A percentile compares a stretch with the other conserved stretches of the same genome.
These are phyloP conservation scores for Podila horticola DNA, from an alignment of 192 early-diverging fungal species.

Conservation along the genomic window DNA sequence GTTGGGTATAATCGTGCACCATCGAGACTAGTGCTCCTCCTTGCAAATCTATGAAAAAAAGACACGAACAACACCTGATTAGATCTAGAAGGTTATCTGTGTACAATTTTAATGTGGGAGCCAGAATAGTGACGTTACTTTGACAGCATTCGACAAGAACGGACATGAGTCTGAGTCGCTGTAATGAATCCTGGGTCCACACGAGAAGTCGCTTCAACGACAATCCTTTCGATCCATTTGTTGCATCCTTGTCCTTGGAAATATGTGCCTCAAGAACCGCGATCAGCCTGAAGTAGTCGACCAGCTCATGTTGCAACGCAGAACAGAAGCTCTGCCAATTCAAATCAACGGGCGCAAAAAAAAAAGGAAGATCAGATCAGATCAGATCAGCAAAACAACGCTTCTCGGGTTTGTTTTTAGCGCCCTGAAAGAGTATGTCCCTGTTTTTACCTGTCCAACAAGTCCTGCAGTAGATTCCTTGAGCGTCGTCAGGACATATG, in stretches of 20 bases:
- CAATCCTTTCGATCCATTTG: constrained; percentile 65
- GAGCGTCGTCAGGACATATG: constrained; percentile 59
- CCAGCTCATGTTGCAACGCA: constrained; percentile 81
- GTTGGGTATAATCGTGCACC: constrained; percentile 84
- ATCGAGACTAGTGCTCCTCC: constrained; percentile 79
- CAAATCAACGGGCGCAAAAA: constrained; percentile 27
- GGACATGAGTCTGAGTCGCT: constrained; percentile 80
- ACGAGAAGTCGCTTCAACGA: constrained; percentile 86
- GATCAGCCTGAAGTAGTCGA: constrained; percentile 87
- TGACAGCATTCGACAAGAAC: constrained; percentile 73
- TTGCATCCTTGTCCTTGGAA: constrained; percentile 56
- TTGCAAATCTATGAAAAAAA: constrained; percentile 56
- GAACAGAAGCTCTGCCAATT: constrained; percentile 80
- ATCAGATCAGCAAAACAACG: neutral
- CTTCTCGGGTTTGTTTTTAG: neutral
- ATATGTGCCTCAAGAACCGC: constrained; percentile 86
- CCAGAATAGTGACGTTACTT: constrained; percentile 20
- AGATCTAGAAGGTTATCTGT: neutral
- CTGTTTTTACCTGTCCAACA: constrained; percentile 24
- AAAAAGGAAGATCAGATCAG: too few relatives aligned
- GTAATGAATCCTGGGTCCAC: constrained; percentile 86
- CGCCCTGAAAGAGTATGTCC: neutral
- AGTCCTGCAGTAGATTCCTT: constrained; percentile 49
- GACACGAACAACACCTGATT: neutral
- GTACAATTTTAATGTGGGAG: too few relatives aligned